Percentiles rank a stretch among this genome's conserved stretches.
phyloP scores from a whole-genome alignment of 768 basidiomycete species.

The Dentipellis fragilis region DNA sequence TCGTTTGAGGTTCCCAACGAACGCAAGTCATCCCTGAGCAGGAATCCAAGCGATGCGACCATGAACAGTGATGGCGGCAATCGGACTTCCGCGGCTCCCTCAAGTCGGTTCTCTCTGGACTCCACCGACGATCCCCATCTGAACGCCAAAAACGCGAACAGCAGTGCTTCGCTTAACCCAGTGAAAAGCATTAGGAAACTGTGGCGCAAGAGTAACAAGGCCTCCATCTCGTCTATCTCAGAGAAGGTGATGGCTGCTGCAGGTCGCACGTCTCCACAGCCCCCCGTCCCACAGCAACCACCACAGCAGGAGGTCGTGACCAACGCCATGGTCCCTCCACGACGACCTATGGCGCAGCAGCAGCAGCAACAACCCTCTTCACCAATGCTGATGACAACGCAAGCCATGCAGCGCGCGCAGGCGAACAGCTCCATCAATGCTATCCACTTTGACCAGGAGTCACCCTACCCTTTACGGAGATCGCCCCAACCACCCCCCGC shows the following conservation, averaged over 20 bases:
- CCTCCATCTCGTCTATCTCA: conserved; percentile 13
- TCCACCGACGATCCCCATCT: conserved; percentile 35
- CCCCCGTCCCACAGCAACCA: not conserved
- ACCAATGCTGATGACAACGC: not conserved
- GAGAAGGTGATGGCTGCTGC: conserved; percentile 3
- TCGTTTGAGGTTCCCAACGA: conserved; percentile 3
- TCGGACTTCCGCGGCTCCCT: conserved; percentile 15
- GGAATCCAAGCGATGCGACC: not conserved
- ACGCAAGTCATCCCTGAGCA: not conserved
- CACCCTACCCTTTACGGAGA: conserved; percentile 43
- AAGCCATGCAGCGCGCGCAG: conserved; percentile 1
- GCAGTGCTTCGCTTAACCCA: conserved; percentile 51
- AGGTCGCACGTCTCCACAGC: conserved; percentile 3
- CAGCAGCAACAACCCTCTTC: not conserved
- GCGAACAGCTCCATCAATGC: conserved; percentile 29
- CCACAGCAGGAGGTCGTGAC: conserved; percentile 8
- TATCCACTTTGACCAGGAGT: conserved; percentile 66
- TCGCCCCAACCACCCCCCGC: conserved; percentile 15
- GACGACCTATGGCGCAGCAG: not conserved
- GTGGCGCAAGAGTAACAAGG: conserved; percentile 68
- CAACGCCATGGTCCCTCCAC: conserved; percentile 2
- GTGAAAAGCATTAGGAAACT: conserved; percentile 67
- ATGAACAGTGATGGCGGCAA: conserved; percentile 1
- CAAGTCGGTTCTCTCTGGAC: conserved; percentile 64
- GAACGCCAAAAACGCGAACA: conserved; percentile 15